phyloP scores from a whole-genome alignment of 2,329 filamentous ascomycete genomes.

The Clarireedia monteithiana region DNA sequence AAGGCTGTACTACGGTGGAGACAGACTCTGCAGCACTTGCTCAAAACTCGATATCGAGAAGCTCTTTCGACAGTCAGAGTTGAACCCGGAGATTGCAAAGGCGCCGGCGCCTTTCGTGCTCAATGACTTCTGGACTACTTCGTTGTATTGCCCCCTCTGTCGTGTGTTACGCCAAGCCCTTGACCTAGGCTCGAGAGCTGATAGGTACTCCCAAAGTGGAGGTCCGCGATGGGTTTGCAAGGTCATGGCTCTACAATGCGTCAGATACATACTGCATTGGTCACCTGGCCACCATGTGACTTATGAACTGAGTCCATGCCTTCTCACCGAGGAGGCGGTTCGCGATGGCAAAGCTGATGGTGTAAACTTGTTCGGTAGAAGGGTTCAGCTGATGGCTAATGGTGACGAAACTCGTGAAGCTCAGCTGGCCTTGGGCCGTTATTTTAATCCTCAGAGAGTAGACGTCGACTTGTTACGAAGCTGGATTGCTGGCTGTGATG shows the following conservation, averaged over 20 bases:
- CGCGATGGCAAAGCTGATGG: not conserved
- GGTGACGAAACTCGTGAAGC: not conserved
- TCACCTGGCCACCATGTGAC: not conserved
- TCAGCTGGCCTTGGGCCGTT: not conserved
- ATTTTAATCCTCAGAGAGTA: not conserved
- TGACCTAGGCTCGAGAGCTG: not conserved
- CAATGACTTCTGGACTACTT: not conserved
- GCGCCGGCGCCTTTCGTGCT: not conserved
- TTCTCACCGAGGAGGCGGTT: not conserved
- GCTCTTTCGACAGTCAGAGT: not conserved
- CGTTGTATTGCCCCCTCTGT: slow-evolving; percentile 1
- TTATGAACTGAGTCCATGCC: not conserved
- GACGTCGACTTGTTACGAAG: not conserved
- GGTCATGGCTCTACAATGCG: not conserved
- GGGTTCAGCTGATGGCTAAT: not conserved
- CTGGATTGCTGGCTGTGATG: not conserved
- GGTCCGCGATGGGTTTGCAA: not conserved
- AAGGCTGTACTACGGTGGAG: not conserved
- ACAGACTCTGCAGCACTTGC: not conserved
- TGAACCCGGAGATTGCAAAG: not conserved
- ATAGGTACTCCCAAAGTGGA: not conserved
- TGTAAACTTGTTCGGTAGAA: not conserved
- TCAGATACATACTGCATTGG: not conserved
- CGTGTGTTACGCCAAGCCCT: not conserved
- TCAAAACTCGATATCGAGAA: not conserved